Evolutionary conservation across 352 stramenopile genomes (phyloP), one percentile per base, ranked within the genome.

Genomic region (Globisporangium mamillatum): DNA sequence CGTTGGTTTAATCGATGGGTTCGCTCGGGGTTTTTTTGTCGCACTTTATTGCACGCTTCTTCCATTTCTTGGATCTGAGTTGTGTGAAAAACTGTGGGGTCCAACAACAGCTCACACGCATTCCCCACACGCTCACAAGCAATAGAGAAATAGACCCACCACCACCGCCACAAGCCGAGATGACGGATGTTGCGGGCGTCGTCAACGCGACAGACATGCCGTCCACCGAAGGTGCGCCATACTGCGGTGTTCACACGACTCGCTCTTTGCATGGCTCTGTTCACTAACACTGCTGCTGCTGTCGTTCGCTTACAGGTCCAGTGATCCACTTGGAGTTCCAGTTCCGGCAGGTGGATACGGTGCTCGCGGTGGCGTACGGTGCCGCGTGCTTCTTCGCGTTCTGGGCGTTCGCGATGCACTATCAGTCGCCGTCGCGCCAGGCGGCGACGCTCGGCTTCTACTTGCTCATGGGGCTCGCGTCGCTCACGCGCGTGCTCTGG

Each of bases 371-470:
- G 12, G 81, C 80, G 7, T 94, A 94, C 78, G 87, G 80, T 1
- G 81, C 75, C 38, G 87, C 84, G 50, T 91, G 81, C 68, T 90
- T 94, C 65, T 91, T 94, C 62, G 82, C 84, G 29, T 90, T 92
- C 67, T 94, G 83, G 83, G 85, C 84, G 8, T 88, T 94, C 52
- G 75, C 74, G 14, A 90, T 89, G 75, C 87, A 94, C 64, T 76
- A 75, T 25, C 83, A 90, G 65, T 81, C 74, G 34, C 75, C 81
- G 9, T 73, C 74, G 34, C 73, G 80, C 10, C 83, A 94, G 60
- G 71, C 79, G 27, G 84, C 84, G 20, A 94, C 87, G 29, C 79
- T 92, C n/a, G 84, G 84, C 20, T 94, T 94, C 72, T 94, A 93
- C 61, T 44, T 92, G 65, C 81, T 94, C 60, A 87, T 93, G 77